phyloP scores from a whole-genome alignment of 306 rosid genomes.

The Glycine latifolia region DNA sequence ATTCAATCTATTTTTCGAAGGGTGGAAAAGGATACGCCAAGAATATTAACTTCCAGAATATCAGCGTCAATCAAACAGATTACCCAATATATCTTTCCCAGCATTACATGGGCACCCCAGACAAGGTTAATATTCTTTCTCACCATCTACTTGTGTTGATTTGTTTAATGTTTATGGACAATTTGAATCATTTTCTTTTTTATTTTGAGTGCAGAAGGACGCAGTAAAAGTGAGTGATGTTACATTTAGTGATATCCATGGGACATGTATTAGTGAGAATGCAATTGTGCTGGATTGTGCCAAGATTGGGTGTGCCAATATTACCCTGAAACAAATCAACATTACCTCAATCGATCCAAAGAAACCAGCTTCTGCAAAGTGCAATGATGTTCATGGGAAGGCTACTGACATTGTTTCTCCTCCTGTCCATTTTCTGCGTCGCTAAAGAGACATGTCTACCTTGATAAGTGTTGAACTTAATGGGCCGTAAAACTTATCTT shows the following conservation, averaged over 20 bases:
- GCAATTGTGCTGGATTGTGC: constrained; percentile 49
- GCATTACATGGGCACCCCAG: constrained; percentile 37
- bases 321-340: constrained; percentile 25
- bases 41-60: constrained; percentile 22
- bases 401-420: constrained; percentile 22
- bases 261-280: constrained; percentile 31
- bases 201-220: not conserved
- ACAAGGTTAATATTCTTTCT: constrained; percentile 29
- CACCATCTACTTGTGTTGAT: not conserved
- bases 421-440: not conserved
- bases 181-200: not conserved
- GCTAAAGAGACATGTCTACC: not conserved
- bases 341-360: constrained; percentile 41
- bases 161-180: not conserved
- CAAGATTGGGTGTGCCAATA: constrained; percentile 35
- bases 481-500: no score
- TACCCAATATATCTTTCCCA: constrained; percentile 35
- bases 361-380: constrained; percentile 29
- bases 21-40: constrained; percentile 48
- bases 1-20: not conserved
- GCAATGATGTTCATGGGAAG: constrained; percentile 42
- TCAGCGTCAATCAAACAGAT: constrained; percentile 25
- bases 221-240: constrained; percentile 49
- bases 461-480: no score
- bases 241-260: constrained; percentile 43